A percentile compares a stretch with the other conserved stretches of the same genome.
Conservation (phyloP, 768 basidiomycete species). For the Butyriboletus loyo region DNA sequence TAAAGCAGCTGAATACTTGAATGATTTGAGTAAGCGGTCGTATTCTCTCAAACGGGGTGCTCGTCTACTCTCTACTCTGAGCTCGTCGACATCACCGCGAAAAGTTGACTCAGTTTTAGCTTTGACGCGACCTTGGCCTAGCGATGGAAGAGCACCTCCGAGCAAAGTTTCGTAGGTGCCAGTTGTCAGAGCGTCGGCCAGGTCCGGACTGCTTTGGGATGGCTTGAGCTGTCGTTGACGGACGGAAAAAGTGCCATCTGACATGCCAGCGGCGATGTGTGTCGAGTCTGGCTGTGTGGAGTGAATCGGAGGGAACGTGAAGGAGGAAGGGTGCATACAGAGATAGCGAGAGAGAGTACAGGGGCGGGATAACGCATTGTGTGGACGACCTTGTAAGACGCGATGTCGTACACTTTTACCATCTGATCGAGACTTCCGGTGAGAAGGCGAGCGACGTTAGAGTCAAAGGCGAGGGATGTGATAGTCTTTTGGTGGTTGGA, state of each 20-base stretch:
- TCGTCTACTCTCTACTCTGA: slow-evolving; percentile 70
- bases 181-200: slow-evolving; percentile 41
- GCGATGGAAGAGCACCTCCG: slow-evolving; percentile 47
- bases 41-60: slow-evolving; percentile 77
- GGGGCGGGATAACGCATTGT: slow-evolving; percentile 98
- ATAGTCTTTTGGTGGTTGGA: slow-evolving; percentile 99
- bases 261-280: slow-evolving; percentile 96
- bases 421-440: slow-evolving; percentile 94
- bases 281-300: slow-evolving; percentile 83
- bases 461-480: slow-evolving; percentile 81
- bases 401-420: slow-evolving; percentile 98
- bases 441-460: slow-evolving; percentile 72
- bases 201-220: slow-evolving; percentile 46
- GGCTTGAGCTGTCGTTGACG: slow-evolving; percentile 80
- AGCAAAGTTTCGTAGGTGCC: slow-evolving; percentile 70
- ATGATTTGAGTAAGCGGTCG: slow-evolving; percentile 84
- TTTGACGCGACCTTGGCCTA: slow-evolving; percentile 56
- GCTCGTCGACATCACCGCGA: slow-evolving; percentile 66
- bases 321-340: slow-evolving; percentile 45
- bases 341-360: slow-evolving; percentile 84
- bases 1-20: slow-evolving; percentile 92
- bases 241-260: slow-evolving; percentile 97
- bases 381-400: slow-evolving; percentile 92
- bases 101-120: slow-evolving; percentile 47
- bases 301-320: slow-evolving; percentile 6